Conservation (phyloP, 345 rosid species). For the Hibiscus trionum region DNA sequence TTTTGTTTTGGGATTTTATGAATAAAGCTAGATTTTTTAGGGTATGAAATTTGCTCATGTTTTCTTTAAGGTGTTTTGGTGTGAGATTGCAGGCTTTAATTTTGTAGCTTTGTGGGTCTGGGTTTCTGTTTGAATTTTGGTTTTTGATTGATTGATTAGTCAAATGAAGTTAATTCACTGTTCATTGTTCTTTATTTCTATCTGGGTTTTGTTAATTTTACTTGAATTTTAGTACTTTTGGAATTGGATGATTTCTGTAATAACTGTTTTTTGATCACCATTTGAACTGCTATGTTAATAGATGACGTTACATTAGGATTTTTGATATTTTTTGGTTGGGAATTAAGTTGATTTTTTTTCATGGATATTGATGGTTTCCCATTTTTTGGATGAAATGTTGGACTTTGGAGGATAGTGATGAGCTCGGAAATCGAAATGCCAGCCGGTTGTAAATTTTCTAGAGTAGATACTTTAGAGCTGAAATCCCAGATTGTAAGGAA, state of each 20-base stretch:
- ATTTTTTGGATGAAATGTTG: background rate
- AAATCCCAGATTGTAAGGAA: slow-evolving; percentile 41
- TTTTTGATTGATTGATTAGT: slow-evolving; percentile 1
- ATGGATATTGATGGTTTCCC: background rate
- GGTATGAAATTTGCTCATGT: background rate
- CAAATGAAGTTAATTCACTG: slow-evolving; percentile 21
- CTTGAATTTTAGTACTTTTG: slow-evolving; percentile 12
- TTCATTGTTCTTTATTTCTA: slow-evolving; percentile 4
- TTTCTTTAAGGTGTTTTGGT: background rate
- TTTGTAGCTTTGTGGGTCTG: background rate
- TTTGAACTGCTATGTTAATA: slow-evolving; percentile 23
- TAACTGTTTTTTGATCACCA: slow-evolving; percentile 9
- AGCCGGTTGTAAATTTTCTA: slow-evolving; percentile 31
- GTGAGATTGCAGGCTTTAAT: slow-evolving; percentile 2
- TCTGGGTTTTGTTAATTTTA: slow-evolving; percentile 23
- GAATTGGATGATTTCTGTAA: background rate
- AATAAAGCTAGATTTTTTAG: background rate
- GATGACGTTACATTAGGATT: slow-evolving; percentile 14
- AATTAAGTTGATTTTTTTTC: background rate
- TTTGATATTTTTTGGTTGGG: background rate
- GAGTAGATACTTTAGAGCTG: slow-evolving; percentile 49
- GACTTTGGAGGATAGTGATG: background rate
- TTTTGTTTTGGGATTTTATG: background rate
- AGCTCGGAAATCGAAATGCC: slow-evolving; percentile 29
- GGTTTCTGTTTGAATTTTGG: background rate